A percentile compares a stretch with the other conserved stretches of the same genome.
phyloP scores from a whole-genome alignment of 768 basidiomycete genomes.

The Suillus clintonianus region DNA sequence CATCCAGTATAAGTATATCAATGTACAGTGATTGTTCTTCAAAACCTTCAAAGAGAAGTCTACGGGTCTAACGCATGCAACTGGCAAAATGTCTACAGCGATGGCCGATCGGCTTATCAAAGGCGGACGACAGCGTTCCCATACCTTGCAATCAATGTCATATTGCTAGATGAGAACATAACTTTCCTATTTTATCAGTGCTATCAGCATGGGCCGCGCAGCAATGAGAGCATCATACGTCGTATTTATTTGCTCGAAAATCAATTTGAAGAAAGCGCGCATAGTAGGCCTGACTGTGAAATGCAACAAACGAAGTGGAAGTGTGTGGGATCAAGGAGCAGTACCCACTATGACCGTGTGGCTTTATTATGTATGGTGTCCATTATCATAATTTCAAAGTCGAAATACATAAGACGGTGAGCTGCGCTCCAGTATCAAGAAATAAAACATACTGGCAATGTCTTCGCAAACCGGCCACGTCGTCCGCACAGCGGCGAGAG shows the following conservation, averaged over 20 bases:
- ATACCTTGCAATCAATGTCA: neutral
- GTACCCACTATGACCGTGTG: neutral
- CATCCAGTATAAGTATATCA: too few species aligned
- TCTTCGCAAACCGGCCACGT: neutral
- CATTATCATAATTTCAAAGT: constrained; percentile 3
- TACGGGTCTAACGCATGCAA: neutral
- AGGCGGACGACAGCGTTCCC: neutral
- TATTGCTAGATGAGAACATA: neutral
- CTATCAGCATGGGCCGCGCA: neutral
- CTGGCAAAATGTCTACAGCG: neutral
- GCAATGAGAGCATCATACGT: neutral
- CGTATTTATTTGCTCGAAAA: neutral
- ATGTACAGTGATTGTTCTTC: neutral
- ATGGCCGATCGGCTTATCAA: neutral
- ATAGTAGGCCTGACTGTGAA: neutral
- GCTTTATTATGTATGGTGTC: neutral
- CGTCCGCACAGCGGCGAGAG: neutral
- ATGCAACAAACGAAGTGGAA: neutral
- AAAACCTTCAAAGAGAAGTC: neutral
- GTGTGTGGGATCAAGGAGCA: neutral
- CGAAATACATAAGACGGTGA: constrained; percentile 18
- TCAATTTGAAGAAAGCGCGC: neutral
- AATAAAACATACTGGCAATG: constrained; percentile 29
- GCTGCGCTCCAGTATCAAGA: constrained; percentile 22
- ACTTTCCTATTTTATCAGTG: neutral